Percentiles rank a stretch among this genome's conserved stretches.
Conservation (phyloP, 78 protist species). For the Bigelowiella natans region DNA sequence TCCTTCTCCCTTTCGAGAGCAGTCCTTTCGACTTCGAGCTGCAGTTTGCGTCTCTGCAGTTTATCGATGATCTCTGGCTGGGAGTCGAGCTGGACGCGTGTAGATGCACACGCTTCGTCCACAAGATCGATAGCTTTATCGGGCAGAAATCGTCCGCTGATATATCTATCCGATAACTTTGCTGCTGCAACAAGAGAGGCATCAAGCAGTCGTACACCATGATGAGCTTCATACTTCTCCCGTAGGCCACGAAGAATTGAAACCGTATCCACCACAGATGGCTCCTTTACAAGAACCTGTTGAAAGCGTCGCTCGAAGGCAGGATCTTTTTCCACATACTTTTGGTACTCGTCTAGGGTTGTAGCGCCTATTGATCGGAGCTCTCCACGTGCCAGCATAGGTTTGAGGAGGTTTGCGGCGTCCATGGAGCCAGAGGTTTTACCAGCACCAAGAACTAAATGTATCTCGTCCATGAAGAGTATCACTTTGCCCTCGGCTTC, state of each 20-base stretch:
- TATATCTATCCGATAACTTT: slow-evolving; percentile 74
- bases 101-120: slow-evolving; percentile 80
- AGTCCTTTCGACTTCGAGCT: slow-evolving; percentile 76
- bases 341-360: slow-evolving; percentile 87
- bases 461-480: slow-evolving; percentile 97
- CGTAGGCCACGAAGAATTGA: slow-evolving; percentile 89
- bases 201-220: slow-evolving; percentile 66
- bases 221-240: slow-evolving; percentile 26
- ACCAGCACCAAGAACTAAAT: slow-evolving; percentile 94
- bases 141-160: slow-evolving; percentile 85
- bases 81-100: slow-evolving; percentile 78
- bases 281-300: slow-evolving; percentile 75
- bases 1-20: slow-evolving; percentile 74
- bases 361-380: slow-evolving; percentile 97
- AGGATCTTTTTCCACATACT: slow-evolving; percentile 92
- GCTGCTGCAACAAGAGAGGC: slow-evolving; percentile 90
- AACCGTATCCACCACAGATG: slow-evolving; percentile 79
- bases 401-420: slow-evolving; percentile 96
- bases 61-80: slow-evolving; percentile 83
- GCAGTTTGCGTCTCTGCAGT: slow-evolving; percentile 68
- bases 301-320: slow-evolving; percentile 90
- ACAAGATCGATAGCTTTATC: slow-evolving; percentile 96
- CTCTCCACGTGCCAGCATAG: slow-evolving; percentile 95
- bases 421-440: slow-evolving; percentile 93
- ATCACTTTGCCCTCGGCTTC: slow-evolving; percentile 70